A percentile compares a stretch with the other conserved stretches of the same genome.
Evolutionary conservation across 2,329 filamentous ascomycete genomes (phyloP).

Genomic region (Colletotrichum higginsianum): DNA sequence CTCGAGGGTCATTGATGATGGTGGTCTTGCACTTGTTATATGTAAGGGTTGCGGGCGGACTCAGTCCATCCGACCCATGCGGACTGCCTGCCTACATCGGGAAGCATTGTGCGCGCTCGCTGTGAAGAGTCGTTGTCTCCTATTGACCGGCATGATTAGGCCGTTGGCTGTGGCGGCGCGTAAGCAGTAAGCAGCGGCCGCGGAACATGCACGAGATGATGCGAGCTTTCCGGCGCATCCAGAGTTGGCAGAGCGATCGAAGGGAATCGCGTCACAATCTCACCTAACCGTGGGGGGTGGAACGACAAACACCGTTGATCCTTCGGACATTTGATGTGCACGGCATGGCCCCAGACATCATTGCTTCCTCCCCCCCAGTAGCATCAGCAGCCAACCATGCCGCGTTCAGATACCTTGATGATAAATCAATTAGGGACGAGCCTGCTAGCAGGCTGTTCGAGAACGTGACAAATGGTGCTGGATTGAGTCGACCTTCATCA

Average conservation of each 20-base stretch:
- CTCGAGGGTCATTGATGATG: too few relatives aligned
- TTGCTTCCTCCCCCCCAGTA: background rate
- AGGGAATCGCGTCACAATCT: background rate
- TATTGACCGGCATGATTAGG: background rate
- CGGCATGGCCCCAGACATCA: background rate
- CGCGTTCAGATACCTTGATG: too few relatives aligned
- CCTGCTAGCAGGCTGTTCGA: too few relatives aligned
- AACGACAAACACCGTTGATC: background rate
- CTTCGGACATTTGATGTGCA: background rate
- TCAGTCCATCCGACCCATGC: background rate
- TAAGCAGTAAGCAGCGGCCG: too few relatives aligned
- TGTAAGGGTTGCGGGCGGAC: background rate
- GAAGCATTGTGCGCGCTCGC: background rate
- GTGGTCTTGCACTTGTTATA: too few relatives aligned
- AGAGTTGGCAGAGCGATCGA: background rate
- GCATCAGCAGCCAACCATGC: background rate
- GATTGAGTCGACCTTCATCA: too few relatives aligned
- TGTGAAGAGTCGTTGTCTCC: background rate
- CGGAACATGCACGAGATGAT: too few relatives aligned
- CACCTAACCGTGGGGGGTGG: background rate
- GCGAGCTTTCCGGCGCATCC: background rate
- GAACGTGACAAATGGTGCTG: too few relatives aligned
- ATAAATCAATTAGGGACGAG: too few relatives aligned
- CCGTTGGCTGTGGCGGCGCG: too few relatives aligned
- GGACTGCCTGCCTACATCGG: background rate